These are phyloP conservation scores for Globisporangium perplexum DNA, from an alignment of 352 stramenopile species.

Conservation along the genomic window DNA sequence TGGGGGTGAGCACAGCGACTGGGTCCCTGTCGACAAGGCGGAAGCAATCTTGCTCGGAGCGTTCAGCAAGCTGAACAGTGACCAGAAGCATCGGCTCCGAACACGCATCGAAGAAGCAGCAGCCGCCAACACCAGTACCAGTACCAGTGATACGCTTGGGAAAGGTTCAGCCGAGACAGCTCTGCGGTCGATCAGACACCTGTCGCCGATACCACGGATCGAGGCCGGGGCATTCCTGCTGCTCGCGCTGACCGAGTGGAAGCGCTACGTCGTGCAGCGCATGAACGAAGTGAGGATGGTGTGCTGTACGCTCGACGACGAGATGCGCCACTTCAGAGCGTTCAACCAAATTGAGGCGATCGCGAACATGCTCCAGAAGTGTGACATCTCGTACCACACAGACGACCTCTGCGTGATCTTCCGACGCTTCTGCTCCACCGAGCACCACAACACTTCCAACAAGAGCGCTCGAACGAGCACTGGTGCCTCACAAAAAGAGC, in stretches of 20 bases:
- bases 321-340: constrained; percentile 45
- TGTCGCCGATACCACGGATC: constrained; percentile 19
- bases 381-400: constrained; percentile 31
- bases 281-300: constrained; percentile 64
- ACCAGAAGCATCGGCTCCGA: constrained; percentile 42
- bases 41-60: constrained; percentile 43
- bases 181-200: not conserved
- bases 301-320: constrained; percentile 50
- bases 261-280: constrained; percentile 56
- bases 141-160: not conserved
- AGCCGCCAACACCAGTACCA: not conserved
- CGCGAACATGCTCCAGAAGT: constrained; percentile 44
- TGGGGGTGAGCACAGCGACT: constrained; percentile 15
- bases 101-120: constrained; percentile 28
- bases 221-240: constrained; percentile 52
- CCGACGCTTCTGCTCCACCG: constrained; percentile 49
- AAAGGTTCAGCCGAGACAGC: not conserved
- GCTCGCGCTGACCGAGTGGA: constrained; percentile 58
- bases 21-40: constrained; percentile 26
- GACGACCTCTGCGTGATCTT: constrained; percentile 63
- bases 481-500: not conserved
- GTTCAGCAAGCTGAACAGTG: constrained; percentile 36
- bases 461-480: constrained; percentile 1
- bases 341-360: constrained; percentile 50
- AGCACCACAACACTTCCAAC: constrained; percentile 9